Conservation (phyloP, 176 grass and related monocot species). For the Rhynchospora breviuscula region DNA sequence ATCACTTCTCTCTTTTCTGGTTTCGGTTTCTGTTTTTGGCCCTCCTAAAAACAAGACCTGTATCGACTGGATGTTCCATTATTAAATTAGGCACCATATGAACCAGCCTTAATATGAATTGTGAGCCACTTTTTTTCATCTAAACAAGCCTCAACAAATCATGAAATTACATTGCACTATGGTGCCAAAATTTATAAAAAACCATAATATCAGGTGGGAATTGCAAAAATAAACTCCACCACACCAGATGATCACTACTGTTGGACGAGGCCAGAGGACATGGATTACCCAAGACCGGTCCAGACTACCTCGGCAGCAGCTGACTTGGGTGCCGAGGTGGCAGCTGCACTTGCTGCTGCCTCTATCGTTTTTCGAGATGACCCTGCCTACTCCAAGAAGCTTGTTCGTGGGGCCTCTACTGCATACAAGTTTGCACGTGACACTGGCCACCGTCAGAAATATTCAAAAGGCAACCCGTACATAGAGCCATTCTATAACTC, state of each 20-base stretch:
- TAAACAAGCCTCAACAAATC: neutral
- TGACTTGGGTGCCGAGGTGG: slow-evolving; percentile 74
- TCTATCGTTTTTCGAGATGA: slow-evolving; percentile 93
- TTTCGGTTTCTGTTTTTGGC: neutral
- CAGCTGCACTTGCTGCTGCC: slow-evolving; percentile 67
- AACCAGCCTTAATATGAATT: neutral
- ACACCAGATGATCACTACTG: slow-evolving; percentile 77
- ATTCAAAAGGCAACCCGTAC: slow-evolving; percentile 45
- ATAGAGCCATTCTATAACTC: slow-evolving; percentile 80
- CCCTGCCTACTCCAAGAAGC: slow-evolving; percentile 71
- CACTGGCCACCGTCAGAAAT: slow-evolving; percentile 32
- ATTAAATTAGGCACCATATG: neutral
- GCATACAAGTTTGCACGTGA: slow-evolving; percentile 79
- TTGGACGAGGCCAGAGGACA: slow-evolving; percentile 94
- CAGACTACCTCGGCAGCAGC: slow-evolving; percentile 29
- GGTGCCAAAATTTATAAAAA: neutral
- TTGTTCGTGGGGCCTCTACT: slow-evolving; percentile 42
- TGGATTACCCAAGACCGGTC: slow-evolving; percentile 56
- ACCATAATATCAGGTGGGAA: slow-evolving; percentile 40
- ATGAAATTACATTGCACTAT: neutral
- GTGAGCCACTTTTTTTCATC: neutral
- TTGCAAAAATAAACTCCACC: slow-evolving; percentile 34
- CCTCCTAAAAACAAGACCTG: neutral
- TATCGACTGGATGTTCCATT: neutral
- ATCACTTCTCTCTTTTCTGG: neutral